A percentile compares a stretch with the other conserved stretches of the same genome.
phyloP scores from a whole-genome alignment of 352 stramenopile genomes.

The Phytophthora lateralis region DNA sequence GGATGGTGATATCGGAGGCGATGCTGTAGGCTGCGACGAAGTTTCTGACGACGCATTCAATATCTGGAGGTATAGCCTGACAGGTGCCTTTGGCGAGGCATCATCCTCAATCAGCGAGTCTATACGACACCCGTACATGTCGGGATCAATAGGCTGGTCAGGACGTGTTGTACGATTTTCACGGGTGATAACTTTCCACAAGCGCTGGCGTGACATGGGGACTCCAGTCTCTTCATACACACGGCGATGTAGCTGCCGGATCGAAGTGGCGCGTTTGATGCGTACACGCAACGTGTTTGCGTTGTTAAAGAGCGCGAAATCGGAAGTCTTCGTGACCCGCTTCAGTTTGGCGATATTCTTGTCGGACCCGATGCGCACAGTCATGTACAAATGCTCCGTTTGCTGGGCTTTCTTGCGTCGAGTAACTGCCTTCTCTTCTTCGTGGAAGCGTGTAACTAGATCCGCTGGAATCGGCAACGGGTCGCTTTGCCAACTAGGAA shows the following conservation, averaged over 20 bases:
- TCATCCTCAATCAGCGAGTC: constrained; percentile 81
- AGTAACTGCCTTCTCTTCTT: constrained; percentile 66
- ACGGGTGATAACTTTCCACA: constrained; percentile 88
- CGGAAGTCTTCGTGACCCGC: constrained; percentile 73
- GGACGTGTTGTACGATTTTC: constrained; percentile 85
- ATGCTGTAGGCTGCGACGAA: constrained; percentile 5
- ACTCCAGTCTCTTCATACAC: constrained; percentile 72
- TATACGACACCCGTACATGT: constrained; percentile 49
- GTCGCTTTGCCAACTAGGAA: constrained; percentile 37
- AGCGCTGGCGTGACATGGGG: constrained; percentile 59
- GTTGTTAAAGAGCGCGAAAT: constrained; percentile 83
- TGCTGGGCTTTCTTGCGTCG: constrained; percentile 81
- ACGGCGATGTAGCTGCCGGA: constrained; percentile 69
- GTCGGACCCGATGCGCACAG: constrained; percentile 78
- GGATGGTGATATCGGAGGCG: constrained; percentile 15
- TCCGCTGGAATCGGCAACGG: constrained; percentile 57
- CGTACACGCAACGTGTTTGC: constrained; percentile 60
- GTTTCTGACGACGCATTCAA: constrained; percentile 25
- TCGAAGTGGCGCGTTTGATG: constrained; percentile 62
- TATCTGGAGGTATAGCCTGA: constrained; percentile 83
- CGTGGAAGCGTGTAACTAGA: constrained; percentile 72
- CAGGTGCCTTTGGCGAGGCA: constrained; percentile 61
- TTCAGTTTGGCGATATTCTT: constrained; percentile 66
- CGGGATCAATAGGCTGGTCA: constrained; percentile 55
- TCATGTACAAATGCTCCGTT: constrained; percentile 86